A percentile compares a stretch with the other conserved stretches of the same genome.
phyloP scores from a whole-genome alignment of 169 alveolate species.

The Plasmodium malariae region DNA sequence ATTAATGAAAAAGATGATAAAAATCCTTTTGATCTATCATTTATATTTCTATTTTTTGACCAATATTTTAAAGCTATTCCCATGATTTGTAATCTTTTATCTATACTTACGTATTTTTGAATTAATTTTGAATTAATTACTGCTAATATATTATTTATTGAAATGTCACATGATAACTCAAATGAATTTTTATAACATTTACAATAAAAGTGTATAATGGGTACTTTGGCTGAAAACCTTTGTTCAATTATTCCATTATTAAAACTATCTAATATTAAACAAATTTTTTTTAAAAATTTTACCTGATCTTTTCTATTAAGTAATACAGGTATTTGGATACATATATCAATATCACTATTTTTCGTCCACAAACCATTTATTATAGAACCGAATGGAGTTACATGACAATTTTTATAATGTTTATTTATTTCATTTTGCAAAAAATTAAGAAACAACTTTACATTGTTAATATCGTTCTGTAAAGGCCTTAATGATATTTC shows the following conservation, averaged over 20 bases:
- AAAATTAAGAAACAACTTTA: slow-evolving; percentile 40
- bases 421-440: slow-evolving; percentile 74
- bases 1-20: slow-evolving; percentile 87
- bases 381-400: slow-evolving; percentile 82
- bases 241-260: slow-evolving; percentile 83
- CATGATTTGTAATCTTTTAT: slow-evolving; percentile 83
- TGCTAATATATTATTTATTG: slow-evolving; percentile 87
- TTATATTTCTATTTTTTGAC: slow-evolving; percentile 85
- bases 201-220: slow-evolving; percentile 85
- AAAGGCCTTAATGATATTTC: slow-evolving; percentile 65
- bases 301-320: slow-evolving; percentile 82
- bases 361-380: slow-evolving; percentile 87
- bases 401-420: slow-evolving; percentile 67
- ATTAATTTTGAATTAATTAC: slow-evolving; percentile 84
- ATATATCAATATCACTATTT: slow-evolving; percentile 86
- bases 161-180: slow-evolving; percentile 82
- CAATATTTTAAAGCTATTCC: slow-evolving; percentile 86
- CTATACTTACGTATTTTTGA: slow-evolving; percentile 85
- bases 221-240: slow-evolving; percentile 88
- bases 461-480: slow-evolving; percentile 41
- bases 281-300: slow-evolving; percentile 80
- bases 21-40: slow-evolving; percentile 87
- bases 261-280: slow-evolving; percentile 78
- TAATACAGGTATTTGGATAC: slow-evolving; percentile 85
- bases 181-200: slow-evolving; percentile 21